Base-by-base conservation (phyloP, 1,284 basidiomycete species). In the Salmacisia buchloeana region DNA sequence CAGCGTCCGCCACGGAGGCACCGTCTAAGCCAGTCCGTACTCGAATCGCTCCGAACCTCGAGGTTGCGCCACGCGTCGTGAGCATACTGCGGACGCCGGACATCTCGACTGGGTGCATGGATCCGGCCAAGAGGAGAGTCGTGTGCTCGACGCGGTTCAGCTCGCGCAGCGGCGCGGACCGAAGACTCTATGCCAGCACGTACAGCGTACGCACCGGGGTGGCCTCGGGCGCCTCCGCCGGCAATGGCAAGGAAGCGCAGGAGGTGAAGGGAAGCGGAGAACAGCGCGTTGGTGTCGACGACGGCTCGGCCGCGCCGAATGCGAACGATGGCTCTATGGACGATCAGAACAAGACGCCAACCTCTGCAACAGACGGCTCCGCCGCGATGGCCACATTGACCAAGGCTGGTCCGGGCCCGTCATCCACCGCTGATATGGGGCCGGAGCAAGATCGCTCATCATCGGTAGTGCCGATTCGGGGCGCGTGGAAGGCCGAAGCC, bases 111-210 rank as follows among this genome's bases (percentile, higher is more conserved):
- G 74, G 74, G 13, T 70, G 68, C 36, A 69, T 72, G 1, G 70
- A 76, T 43, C 64, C 74, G 23, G 63, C 66, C 18, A 76, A 75
- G 83, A 83, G 88, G 68, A 82, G 91, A 46, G 89, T 92, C 1
- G 87, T 91, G 15, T 91, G 90, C 61, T 88, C 90, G 7, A 92
- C 90, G 35, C 83, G 90, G 65, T 92, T 92, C 80, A 90, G 89
- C 77, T 87, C 88, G 18, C 83, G 90, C 58, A 83, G 84, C 3
- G 90, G 90, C 7, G 90, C 90, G 27, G 88, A 89, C 80, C 83
- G 89, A 36, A 69, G 76, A 52, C 74, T 82, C 25, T 77, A 78
- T 60, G 62, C 71, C 1, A 74, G 72, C 65, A 75, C 72, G 2
- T 65, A 69, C 29, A 69, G 69, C 13, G 63, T 66, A 18, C 63